These are phyloP conservation scores for Carex kokanica DNA, from an alignment of 176 grass and related monocot species.

Conservation along the genomic window DNA sequence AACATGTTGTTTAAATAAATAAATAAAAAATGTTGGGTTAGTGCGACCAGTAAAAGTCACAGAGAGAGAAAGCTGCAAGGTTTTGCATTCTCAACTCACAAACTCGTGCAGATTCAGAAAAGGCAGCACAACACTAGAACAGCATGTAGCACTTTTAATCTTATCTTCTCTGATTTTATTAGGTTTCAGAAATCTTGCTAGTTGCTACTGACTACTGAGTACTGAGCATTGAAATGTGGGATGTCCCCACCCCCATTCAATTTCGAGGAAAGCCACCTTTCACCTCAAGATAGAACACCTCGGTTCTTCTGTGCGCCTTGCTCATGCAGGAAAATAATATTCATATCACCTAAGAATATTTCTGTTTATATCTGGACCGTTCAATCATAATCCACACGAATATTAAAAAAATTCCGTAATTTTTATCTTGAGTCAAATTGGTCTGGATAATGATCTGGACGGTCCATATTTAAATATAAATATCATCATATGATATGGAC, in stretches of 20 bases:
- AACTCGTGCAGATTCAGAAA: conserved; percentile 14
- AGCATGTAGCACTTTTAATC: conserved; percentile 15
- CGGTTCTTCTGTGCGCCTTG: background rate
- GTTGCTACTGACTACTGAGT: too few species aligned
- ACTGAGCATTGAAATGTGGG: conserved; percentile 22
- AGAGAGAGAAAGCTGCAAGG: conserved; percentile 15
- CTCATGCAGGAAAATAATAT: background rate
- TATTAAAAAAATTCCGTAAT: too few species aligned
- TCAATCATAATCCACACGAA: too few species aligned
- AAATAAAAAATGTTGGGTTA: background rate
- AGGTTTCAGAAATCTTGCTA: conserved; percentile 22
- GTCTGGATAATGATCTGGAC: too few species aligned
- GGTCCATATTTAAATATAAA: too few species aligned
- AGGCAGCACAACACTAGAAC: background rate
- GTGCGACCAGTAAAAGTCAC: background rate
- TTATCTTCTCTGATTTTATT: conserved; percentile 24
- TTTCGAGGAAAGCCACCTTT: conserved; percentile 9
- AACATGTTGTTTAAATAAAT: background rate
- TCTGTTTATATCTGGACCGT: too few species aligned
- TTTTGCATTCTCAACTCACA: background rate
- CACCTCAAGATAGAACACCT: background rate
- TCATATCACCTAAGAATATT: too few species aligned
- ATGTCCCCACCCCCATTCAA: background rate
- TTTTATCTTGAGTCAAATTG: too few species aligned
- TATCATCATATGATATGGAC: too few species aligned